phyloP scores from a whole-genome alignment of 306 rosid genomes.

The Castanopsis chinensis region DNA sequence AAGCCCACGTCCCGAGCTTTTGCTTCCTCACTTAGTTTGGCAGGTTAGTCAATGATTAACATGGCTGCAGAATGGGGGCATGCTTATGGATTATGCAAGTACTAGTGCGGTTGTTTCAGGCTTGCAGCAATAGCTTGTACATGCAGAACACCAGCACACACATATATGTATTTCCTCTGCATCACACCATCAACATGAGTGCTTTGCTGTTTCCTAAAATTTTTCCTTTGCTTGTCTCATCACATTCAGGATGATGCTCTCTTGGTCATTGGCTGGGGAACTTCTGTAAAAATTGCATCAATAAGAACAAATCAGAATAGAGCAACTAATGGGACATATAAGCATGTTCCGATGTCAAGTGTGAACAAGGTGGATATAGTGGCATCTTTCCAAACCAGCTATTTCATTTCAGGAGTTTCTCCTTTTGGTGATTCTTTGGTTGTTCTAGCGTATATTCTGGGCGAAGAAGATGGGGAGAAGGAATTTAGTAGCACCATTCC shows the following conservation, averaged over 20 bases:
- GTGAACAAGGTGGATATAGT: slow-evolving; percentile 85
- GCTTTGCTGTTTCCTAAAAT: slow-evolving; percentile 15
- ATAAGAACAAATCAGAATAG: slow-evolving; percentile 55
- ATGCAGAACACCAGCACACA: background rate
- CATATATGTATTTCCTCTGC: background rate
- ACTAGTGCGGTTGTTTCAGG: slow-evolving; percentile 22
- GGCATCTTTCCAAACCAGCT: slow-evolving; percentile 91
- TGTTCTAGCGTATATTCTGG: slow-evolving; percentile 88
- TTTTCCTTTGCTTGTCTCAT: slow-evolving; percentile 24
- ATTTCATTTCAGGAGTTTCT: slow-evolving; percentile 92
- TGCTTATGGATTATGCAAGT: slow-evolving; percentile 18
- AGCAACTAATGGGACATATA: slow-evolving; percentile 68
- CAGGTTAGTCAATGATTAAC: slow-evolving; percentile 66
- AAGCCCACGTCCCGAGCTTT: slow-evolving; percentile 86
- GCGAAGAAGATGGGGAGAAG: slow-evolving; percentile 84
- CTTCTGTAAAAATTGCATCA: slow-evolving; percentile 83
- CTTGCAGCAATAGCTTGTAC: slow-evolving; percentile 2
- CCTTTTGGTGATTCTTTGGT: slow-evolving; percentile 96
- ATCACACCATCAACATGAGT: background rate
- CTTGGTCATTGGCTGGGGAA: slow-evolving; percentile 99
- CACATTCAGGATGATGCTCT: slow-evolving; percentile 73
- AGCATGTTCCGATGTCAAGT: slow-evolving; percentile 59
- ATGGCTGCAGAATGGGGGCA: slow-evolving; percentile 15
- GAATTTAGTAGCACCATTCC: slow-evolving; percentile 77
- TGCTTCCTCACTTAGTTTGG: slow-evolving; percentile 97